Percentiles rank a stretch among this genome's conserved stretches.
Evolutionary conservation across 2,329 filamentous ascomycete genomes (phyloP).

Genomic region (Epicoccum sorghinum): DNA sequence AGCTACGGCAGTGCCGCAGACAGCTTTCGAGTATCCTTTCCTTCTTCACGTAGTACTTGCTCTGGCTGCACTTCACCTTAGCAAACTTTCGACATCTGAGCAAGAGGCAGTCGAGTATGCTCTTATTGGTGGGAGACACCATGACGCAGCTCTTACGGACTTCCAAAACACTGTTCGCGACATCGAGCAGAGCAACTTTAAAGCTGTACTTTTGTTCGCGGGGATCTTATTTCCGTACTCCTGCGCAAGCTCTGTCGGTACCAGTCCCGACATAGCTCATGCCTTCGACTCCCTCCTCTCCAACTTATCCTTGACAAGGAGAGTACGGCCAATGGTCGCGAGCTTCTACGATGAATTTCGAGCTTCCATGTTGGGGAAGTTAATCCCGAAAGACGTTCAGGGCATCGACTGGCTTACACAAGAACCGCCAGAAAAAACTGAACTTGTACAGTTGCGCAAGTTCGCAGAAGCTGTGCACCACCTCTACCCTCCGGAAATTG

Average conservation of each 20-base stretch:
- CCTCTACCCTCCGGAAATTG: slow-evolving; percentile 37
- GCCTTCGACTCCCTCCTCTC: slow-evolving; percentile 31
- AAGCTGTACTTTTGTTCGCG: slow-evolving; percentile 42
- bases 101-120: slow-evolving; percentile 20
- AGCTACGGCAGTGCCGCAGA: slow-evolving; percentile 31
- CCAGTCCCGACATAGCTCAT: slow-evolving; percentile 19
- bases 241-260: slow-evolving; percentile 23
- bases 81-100: slow-evolving; percentile 35
- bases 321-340: slow-evolving; percentile 32
- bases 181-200: slow-evolving; percentile 48
- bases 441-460: slow-evolving; percentile 31
- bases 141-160: slow-evolving; percentile 25
- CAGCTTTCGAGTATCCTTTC: slow-evolving; percentile 51
- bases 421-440: slow-evolving; percentile 25
- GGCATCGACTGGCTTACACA: slow-evolving; percentile 22
- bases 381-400: slow-evolving; percentile 32
- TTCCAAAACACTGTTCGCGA: slow-evolving; percentile 33
- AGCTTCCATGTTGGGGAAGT: slow-evolving; percentile 13
- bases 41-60: slow-evolving; percentile 54
- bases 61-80: slow-evolving; percentile 53
- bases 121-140: slow-evolving; percentile 27
- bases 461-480: slow-evolving; percentile 33
- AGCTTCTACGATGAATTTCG: slow-evolving; percentile 20
- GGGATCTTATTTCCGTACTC: slow-evolving; percentile 31
- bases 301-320: slow-evolving; percentile 30